Evolutionary conservation across 2,329 filamentous ascomycete genomes (phyloP).

Genomic region (Talaromyces sp.): DNA sequence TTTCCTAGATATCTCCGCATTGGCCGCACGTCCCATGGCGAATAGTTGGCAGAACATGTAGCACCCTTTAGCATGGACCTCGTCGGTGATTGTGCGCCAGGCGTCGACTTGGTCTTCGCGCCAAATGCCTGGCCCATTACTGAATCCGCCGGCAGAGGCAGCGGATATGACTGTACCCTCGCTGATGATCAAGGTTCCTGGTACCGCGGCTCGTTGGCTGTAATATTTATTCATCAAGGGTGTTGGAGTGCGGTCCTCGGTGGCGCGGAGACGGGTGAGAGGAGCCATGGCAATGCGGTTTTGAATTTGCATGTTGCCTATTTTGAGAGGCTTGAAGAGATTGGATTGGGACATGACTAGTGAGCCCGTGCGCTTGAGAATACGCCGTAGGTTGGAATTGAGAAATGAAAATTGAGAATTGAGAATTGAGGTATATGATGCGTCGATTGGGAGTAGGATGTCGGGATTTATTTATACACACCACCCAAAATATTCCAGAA

Average conservation of each 20-base stretch:
- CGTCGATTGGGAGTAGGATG: not conserved
- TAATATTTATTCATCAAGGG: slow-evolving; percentile 49
- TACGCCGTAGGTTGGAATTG: not conserved
- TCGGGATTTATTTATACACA: not conserved
- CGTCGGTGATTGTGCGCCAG: slow-evolving; percentile 59
- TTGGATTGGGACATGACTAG: slow-evolving; percentile 3
- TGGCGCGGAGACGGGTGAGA: slow-evolving; percentile 51
- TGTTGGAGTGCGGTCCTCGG: slow-evolving; percentile 45
- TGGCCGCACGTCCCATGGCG: slow-evolving; percentile 55
- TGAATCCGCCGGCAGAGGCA: slow-evolving; percentile 40
- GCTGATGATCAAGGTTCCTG: slow-evolving; percentile 56
- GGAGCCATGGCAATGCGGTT: slow-evolving; percentile 53
- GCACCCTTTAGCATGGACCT: slow-evolving; percentile 58
- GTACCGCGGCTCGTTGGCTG: slow-evolving; percentile 48
- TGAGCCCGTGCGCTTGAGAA: no score
- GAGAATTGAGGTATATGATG: not conserved
- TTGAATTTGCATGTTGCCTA: slow-evolving; percentile 37
- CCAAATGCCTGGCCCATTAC: slow-evolving; percentile 56
- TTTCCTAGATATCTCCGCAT: slow-evolving; percentile 32
- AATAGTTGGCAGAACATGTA: slow-evolving; percentile 61
- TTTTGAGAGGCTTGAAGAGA: slow-evolving; percentile 28
- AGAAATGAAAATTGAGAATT: not conserved
- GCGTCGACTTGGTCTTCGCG: slow-evolving; percentile 50
- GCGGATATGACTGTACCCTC: slow-evolving; percentile 53
- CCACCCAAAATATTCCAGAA: not conserved